Evolutionary conservation across 148 eudicot species (phyloP), one percentile per base, ranked within the genome.

Genomic region (Vaccinium corymbosum): DNA sequence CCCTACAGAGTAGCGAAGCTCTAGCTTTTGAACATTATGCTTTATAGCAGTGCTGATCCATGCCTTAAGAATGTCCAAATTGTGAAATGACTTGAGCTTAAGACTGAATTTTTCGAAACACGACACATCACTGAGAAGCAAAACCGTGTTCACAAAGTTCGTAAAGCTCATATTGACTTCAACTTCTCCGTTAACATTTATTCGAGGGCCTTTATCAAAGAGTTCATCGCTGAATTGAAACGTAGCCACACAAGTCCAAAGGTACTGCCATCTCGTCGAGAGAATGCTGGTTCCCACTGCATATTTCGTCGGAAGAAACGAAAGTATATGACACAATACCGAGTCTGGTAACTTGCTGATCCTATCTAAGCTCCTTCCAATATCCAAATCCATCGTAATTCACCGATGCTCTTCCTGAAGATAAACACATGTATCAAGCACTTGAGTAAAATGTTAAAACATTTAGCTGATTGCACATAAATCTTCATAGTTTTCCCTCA

Each of bases 231-330:
- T 71, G 71, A 87, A 85, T 66, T 87, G 83, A 4, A 85, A 76
- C 46, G 17, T 52, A 38, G 87, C 81, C 76, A 79, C 81, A 13
- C 57, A 35, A 12, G 55, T 80, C 89, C 87, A 85, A 15, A 87
- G 38, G 29, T 68, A 62, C 52, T 59, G 49, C 89, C 89, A 87
- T 83, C 85, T 75, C 80, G 59, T 83, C 20, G 87, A 84, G 0
- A 56, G 61, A 56, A 56, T 56, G 61, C 61, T 56, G 61, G 61
- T 56, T 15, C 61, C 61, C 6, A 27, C 79, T 57, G 87, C 87
- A 61, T 77, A 75, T 79, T 80, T 82, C 72, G 85, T 85, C 15
- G 61, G 83, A 14, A 87, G 80, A 25, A 71, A 87, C n/a, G 87
- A 80, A 42, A 87, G 81, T 66, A 87, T 85, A 25, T 73, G 76